These are phyloP conservation scores for Coccomyxa subellipsoidea DNA, from an alignment of 163 green algal species.

Conservation along the genomic window DNA sequence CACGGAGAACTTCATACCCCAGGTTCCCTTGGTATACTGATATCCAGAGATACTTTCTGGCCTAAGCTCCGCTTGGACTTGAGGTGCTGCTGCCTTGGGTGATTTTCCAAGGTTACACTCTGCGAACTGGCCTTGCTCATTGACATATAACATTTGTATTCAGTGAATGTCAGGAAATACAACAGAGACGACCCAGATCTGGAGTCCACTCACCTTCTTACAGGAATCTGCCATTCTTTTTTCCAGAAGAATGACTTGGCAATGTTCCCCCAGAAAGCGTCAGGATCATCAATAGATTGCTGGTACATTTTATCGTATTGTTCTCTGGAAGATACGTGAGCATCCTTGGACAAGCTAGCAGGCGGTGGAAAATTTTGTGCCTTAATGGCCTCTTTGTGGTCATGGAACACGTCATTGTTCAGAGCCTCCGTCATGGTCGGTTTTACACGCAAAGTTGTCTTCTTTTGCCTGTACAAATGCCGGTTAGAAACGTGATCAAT, in stretches of 20 bases:
- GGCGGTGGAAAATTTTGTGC: slow-evolving; percentile 8
- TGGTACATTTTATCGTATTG: slow-evolving; percentile 82
- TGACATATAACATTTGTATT: too few relatives aligned
- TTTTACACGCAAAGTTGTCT: too few relatives aligned
- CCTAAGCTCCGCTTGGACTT: too few relatives aligned
- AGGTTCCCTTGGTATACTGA: not conserved
- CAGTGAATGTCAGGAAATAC: too few relatives aligned
- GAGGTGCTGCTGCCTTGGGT: too few relatives aligned
- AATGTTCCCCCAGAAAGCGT: slow-evolving; percentile 78
- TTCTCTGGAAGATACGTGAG: slow-evolving; percentile 20
- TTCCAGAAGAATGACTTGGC: slow-evolving; percentile 76
- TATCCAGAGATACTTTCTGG: too few relatives aligned
- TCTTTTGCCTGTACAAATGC: too few relatives aligned
- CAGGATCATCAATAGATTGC: slow-evolving; percentile 73
- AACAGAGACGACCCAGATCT: not conserved
- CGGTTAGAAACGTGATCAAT: too few relatives aligned
- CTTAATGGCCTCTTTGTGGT: not conserved
- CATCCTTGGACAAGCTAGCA: slow-evolving; percentile 4
- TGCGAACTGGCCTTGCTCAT: too few relatives aligned
- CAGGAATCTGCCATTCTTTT: slow-evolving; percentile 31
- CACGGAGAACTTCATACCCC: not conserved
- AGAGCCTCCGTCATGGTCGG: not conserved
- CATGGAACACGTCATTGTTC: not conserved
- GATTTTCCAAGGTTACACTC: too few relatives aligned
- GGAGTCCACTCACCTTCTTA: slow-evolving; percentile 5